Conservation (phyloP, 768 basidiomycete genomes). For the Ephemerocybe angulata region DNA sequence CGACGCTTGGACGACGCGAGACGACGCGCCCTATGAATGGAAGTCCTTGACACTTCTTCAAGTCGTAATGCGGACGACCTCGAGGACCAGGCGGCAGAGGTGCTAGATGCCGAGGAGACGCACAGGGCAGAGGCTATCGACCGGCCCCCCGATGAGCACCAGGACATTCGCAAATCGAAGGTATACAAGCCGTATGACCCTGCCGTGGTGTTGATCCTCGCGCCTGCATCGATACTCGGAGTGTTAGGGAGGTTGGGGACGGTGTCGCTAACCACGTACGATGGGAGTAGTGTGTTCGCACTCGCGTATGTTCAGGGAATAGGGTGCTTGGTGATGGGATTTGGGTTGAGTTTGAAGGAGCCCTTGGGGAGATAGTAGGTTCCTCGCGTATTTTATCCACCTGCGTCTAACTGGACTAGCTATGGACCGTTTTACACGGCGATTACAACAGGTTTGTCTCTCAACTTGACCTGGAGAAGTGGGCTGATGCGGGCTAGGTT, state of each 20-base stretch:
- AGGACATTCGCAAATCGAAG: conserved; percentile 29
- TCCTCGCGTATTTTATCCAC: not conserved
- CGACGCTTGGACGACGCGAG: too few species aligned
- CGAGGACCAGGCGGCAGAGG: not conserved
- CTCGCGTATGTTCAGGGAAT: conserved; percentile 82
- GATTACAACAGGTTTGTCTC: conserved; percentile 68
- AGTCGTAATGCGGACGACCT: not conserved
- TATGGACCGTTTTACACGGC: conserved; percentile 88
- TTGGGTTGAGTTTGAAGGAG: conserved; percentile 65
- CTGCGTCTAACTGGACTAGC: conserved; percentile 34
- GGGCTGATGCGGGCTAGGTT: conserved; percentile 44
- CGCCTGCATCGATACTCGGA: conserved; percentile 84
- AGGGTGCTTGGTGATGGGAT: conserved; percentile 92
- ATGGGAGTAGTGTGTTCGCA: conserved; percentile 73
- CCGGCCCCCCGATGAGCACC: conserved; percentile 27
- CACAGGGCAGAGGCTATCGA: conserved; percentile 32
- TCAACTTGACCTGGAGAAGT: not conserved
- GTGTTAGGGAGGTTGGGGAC: conserved; percentile 79
- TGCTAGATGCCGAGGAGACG: conserved; percentile 14
- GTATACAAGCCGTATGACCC: conserved; percentile 52
- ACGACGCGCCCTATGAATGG: conserved; percentile 3
- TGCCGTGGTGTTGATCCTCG: conserved; percentile 65
- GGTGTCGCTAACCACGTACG: conserved; percentile 66
- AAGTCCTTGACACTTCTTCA: too few species aligned
- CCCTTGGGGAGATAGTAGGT: conserved; percentile 74